Evolutionary conservation across 106 monocot genomes (phyloP).

Genomic region (Allium cepa): DNA sequence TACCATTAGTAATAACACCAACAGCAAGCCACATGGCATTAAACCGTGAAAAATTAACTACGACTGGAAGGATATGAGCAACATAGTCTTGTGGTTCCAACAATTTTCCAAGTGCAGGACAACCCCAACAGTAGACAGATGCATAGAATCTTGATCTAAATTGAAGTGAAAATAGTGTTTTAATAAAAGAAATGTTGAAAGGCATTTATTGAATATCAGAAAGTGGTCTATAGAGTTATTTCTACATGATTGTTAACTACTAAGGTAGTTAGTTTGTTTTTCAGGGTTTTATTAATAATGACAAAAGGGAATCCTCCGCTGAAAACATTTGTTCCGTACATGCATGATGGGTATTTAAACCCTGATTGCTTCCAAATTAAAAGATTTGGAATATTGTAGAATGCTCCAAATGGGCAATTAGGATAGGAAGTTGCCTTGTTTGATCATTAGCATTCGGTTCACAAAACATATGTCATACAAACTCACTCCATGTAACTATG

Average conservation of each 20-base stretch:
- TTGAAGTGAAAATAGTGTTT: not conserved
- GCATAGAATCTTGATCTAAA: conserved; percentile 91
- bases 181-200: not conserved
- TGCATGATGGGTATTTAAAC: too few species aligned
- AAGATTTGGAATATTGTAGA: too few species aligned
- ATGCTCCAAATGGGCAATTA: too few species aligned
- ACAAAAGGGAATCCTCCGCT: not conserved
- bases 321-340: not conserved
- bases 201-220: not conserved
- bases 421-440: too few species aligned
- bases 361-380: too few species aligned
- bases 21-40: too few species aligned
- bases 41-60: conserved; percentile 87
- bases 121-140: conserved; percentile 85
- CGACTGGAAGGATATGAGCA: conserved; percentile 81
- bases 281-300: not conserved
- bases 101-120: conserved; percentile 84
- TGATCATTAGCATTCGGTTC: not conserved
- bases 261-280: not conserved
- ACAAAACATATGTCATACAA: too few species aligned
- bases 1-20: not conserved
- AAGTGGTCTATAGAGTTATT: too few species aligned
- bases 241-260: too few species aligned
- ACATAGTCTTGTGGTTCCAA: conserved; percentile 90
- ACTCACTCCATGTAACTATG: too few species aligned